Base-by-base conservation (phyloP, 164 flowering plant genomes). In the Stephania japonica region DNA sequence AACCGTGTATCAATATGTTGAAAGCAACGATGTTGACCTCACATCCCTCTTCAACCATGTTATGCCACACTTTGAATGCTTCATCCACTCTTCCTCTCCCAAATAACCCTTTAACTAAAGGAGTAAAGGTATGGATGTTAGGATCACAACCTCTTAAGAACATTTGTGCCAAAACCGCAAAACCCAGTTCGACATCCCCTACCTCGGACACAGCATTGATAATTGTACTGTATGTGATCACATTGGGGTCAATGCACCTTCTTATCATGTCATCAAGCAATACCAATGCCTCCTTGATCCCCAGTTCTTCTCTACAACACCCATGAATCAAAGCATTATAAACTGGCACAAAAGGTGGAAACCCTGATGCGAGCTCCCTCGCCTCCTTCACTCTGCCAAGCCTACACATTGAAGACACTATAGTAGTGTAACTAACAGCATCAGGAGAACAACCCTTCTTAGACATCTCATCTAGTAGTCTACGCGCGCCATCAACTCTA, bases 311-410 rank as follows among this genome's bases (percentile, higher is more conserved):
- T 59, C 72, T 74, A 75, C 94, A 92, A 1, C 86, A 27, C 59
- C 90, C 93, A 78, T 83, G 75, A 11, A 94, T 81, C 78, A 94
- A 70, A 53, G 89, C 89, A 83, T 94, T 94, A 77, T 90, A 94
- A 73, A 88, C 88, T 38, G 92, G 83, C 74, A 89, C 84, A 75
- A 71, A 27, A 0, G 97, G 90, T 23, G 69, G 50, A 64, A 87
- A 84, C 49, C 76, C 70, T 42, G 8, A 26, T 0, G 85, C 80
- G 63, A 92, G 85, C 73, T 87, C 86, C 78, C 84, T 87, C 0
- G 92, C 98, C 75, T 94, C 91, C 62, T 83, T 76, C 61, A 90
- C 80, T 79, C 80, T 85, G 5, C 92, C 91, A 71, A 77, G 68
- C 78, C 68, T 82, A 76, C 98, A 94, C 81, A 94, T 69, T n/a